phyloP scores from a whole-genome alignment of 352 stramenopile genomes.

The Plasmopara halstedii region DNA sequence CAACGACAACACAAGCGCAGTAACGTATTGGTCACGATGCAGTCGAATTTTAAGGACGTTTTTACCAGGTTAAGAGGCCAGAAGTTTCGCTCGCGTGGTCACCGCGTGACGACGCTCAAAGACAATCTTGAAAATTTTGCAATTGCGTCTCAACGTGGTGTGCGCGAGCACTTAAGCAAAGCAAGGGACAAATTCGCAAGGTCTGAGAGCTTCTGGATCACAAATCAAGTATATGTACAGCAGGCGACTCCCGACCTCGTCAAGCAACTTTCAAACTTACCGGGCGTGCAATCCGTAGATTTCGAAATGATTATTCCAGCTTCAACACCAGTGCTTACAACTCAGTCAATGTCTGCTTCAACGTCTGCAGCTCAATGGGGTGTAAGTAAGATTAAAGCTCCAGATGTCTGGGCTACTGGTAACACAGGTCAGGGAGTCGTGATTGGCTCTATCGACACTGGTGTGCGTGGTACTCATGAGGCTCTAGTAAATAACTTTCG shows the following conservation, averaged over 20 bases:
- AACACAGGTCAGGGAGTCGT: conserved; percentile 46
- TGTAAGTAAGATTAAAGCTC: conserved; percentile 41
- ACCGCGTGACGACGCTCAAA: conserved; percentile 23
- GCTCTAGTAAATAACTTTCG: conserved; percentile 35
- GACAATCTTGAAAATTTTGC: conserved; percentile 33
- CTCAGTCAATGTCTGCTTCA: conserved; percentile 20
- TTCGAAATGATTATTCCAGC: conserved; percentile 36
- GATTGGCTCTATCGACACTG: conserved; percentile 56
- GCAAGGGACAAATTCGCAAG: conserved; percentile 14
- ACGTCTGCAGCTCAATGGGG: conserved; percentile 37
- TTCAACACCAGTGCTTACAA: conserved; percentile 24
- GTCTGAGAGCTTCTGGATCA: conserved; percentile 50
- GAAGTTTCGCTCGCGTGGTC: conserved; percentile 28
- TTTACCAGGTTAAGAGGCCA: conserved; percentile 23
- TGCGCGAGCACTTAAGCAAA: conserved; percentile 23
- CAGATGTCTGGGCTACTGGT: conserved; percentile 34
- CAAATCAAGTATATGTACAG: conserved; percentile 50
- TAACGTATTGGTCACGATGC: conserved; percentile 54
- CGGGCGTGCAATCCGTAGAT: conserved; percentile 30
- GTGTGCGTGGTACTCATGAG: conserved; percentile 40
- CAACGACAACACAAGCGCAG: conserved; percentile 19
- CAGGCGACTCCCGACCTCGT: conserved; percentile 35
- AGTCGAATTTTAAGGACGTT: conserved; percentile 19
- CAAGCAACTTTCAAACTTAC: conserved; percentile 32
- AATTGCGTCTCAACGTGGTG: conserved; percentile 22